Base-by-base conservation (phyloP, 2,329 filamentous ascomycete species). In the Juglanconis sp. region DNA sequence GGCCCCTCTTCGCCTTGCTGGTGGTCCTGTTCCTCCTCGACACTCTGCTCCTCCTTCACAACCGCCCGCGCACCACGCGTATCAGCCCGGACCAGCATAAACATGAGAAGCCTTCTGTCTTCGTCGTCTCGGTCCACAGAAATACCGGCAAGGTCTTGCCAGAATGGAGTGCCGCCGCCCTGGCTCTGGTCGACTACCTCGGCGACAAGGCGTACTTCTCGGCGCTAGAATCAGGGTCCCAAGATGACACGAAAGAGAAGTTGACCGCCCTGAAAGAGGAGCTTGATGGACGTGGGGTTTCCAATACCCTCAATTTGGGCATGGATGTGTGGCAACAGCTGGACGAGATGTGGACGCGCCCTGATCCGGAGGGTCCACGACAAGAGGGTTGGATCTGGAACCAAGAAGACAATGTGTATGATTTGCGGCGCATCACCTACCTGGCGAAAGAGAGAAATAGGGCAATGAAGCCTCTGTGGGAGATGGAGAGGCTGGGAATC, bases 61-160 rank as follows among this genome's bases (percentile, higher is more conserved):
- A 56, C 59, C 70, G 72, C 30, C 71, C 72, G 53, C 57, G 67
- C 47, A 73, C 72, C 24, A 64, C 68, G 56, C 68, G 70, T 56
- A 63, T 67, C n/a, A 56, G 65, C 49, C 46, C 63, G 61, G 61
- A 67, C 66, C 5, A 64, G 56, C 0, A 62, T 62, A 2, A 55
- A n/a, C 6, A 48, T 13, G 32, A 60, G 34, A 73, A 74, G 49
- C 67, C 70, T 9, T 72, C 70, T 10, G 80, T 90, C 64, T 91
- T 83, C 73, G 88, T 91, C 56, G 84, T 85, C 13, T 85, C 84
- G 47, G 81, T 87, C 55, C 86, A 90, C 68, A 88, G 86, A 78
- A 90, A 89, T 67, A 86, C 83, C 59, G 86, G 86, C 64, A 64
- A 67, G 0, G 78, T 89, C 30, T 77, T 90, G 4, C 80, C 82